A percentile compares a stretch with the other conserved stretches of the same genome.
These are phyloP conservation scores for Ophiosphaerella narmari DNA, from an alignment of 2,329 filamentous ascomycete genomes.

Conservation along the genomic window DNA sequence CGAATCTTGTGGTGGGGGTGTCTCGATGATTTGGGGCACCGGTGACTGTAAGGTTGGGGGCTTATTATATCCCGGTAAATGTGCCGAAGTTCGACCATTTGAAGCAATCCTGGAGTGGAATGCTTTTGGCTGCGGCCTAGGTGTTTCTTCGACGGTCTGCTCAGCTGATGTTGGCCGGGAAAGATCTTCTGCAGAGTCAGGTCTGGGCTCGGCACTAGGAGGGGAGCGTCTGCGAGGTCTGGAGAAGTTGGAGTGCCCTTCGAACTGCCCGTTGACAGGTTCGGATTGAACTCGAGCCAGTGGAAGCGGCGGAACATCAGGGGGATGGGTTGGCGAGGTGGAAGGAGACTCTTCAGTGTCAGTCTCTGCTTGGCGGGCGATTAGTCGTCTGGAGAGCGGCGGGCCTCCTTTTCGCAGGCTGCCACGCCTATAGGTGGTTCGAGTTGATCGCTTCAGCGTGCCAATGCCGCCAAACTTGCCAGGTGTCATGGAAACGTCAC, in stretches of 20 bases:
- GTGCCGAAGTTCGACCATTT: conserved; percentile 61
- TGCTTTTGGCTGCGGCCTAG: conserved; percentile 49
- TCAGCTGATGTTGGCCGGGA: conserved; percentile 20
- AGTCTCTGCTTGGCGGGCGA: conserved; percentile 65
- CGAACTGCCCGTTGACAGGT: conserved; percentile 54
- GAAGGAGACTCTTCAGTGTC: conserved; percentile 60
- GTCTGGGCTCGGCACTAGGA: conserved; percentile 22
- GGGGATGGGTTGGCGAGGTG: conserved; percentile 54
- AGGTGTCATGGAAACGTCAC: conserved; percentile 83
- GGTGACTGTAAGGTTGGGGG: conserved; percentile 24
- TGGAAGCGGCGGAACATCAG: conserved; percentile 48
- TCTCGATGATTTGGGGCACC: conserved; percentile 69
- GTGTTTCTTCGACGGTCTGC: conserved; percentile 36
- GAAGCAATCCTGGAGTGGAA: conserved; percentile 63
- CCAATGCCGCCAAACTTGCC: conserved; percentile 73
- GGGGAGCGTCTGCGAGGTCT: conserved; percentile 53
- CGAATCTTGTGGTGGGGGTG: conserved; percentile 52
- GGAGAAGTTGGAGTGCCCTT: conserved; percentile 61
- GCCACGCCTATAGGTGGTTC: conserved; percentile 88
- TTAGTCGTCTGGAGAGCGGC: conserved; percentile 73
- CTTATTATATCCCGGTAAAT: conserved; percentile 52
- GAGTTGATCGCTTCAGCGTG: conserved; percentile 84
- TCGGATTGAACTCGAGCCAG: conserved; percentile 72
- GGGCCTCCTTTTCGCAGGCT: conserved; percentile 80
- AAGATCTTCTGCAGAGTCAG: conserved; percentile 32